Conservation (phyloP, 345 rosid genomes). For the Iberis pinnata region DNA sequence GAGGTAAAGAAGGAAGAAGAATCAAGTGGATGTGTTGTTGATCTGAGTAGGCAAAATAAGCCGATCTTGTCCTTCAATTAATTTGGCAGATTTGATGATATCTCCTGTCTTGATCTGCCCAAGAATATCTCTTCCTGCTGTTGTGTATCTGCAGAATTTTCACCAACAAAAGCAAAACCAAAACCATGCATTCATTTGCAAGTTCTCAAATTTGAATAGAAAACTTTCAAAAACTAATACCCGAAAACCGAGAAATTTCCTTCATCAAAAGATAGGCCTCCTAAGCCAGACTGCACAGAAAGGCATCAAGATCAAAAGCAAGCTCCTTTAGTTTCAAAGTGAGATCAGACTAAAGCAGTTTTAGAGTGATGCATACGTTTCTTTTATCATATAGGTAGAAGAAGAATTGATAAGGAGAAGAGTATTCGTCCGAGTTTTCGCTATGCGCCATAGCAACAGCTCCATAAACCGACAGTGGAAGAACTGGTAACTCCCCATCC, state of each 20-base stretch:
- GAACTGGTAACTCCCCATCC: conserved; percentile 91
- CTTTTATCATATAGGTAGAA: conserved; percentile 86
- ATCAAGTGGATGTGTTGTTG: conserved; percentile 23
- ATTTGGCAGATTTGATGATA: conserved; percentile 60
- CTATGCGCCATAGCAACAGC: conserved; percentile 93
- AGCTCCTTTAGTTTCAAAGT: neutral
- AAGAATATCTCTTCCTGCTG: conserved; percentile 64
- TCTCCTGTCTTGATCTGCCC: conserved; percentile 81
- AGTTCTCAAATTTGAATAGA: neutral
- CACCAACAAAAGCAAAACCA: conserved; percentile 1
- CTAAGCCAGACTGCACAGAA: conserved; percentile 62
- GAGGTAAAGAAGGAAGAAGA: conserved; percentile 4
- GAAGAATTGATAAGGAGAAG: conserved; percentile 85
- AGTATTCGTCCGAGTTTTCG: conserved; percentile 76
- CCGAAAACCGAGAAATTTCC: conserved; percentile 91
- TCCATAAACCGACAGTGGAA: conserved; percentile 80
- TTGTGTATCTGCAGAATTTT: conserved; percentile 45
- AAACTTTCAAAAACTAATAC: conserved; percentile 30
- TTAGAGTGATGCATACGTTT: conserved; percentile 43
- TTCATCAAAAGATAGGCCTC: conserved; percentile 94
- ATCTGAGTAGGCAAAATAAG: conserved; percentile 53
- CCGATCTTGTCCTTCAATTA: conserved; percentile 68
- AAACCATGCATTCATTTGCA: neutral
- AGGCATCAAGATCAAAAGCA: conserved; percentile 1
- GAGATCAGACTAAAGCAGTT: neutral